These are phyloP conservation scores for Neurospora africana DNA, from an alignment of 495 filamentous ascomycete species.

Conservation along the genomic window DNA sequence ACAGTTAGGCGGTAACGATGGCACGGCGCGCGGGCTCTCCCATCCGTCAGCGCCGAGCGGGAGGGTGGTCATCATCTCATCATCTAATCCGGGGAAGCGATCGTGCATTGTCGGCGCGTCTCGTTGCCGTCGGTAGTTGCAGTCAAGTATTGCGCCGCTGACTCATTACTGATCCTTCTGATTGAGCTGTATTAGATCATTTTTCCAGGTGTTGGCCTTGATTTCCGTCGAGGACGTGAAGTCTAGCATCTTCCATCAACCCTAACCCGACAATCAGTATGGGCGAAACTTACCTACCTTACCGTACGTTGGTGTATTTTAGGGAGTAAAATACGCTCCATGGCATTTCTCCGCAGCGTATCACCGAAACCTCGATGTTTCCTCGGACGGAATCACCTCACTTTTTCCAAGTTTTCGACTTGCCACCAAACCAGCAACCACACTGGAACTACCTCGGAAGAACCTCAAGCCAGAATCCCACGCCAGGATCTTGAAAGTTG, in stretches of 20 bases:
- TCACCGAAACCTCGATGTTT: background rate
- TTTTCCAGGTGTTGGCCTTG: background rate
- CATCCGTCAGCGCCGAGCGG: background rate
- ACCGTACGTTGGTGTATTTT: background rate
- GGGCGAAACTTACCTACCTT: background rate
- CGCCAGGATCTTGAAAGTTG: too few relatives aligned
- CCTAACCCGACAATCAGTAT: background rate
- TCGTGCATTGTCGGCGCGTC: background rate
- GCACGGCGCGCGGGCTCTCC: background rate
- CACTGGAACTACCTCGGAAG: background rate
- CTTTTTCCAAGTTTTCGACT: background rate
- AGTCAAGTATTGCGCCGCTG: background rate
- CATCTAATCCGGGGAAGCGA: background rate
- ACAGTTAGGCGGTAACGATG: background rate
- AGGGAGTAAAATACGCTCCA: background rate
- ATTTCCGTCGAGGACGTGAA: background rate
- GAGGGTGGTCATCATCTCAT: background rate
- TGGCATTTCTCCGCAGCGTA: background rate
- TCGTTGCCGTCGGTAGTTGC: background rate
- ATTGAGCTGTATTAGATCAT: background rate
- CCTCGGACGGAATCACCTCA: background rate
- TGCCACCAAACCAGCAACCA: background rate
- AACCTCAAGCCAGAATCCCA: background rate
- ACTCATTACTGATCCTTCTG: background rate
- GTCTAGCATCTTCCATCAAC: background rate